Percentiles rank a stretch among this genome's conserved stretches.
phyloP scores from a whole-genome alignment of 2,329 filamentous ascomycete species.

The Phyllosticta ampelicida region DNA sequence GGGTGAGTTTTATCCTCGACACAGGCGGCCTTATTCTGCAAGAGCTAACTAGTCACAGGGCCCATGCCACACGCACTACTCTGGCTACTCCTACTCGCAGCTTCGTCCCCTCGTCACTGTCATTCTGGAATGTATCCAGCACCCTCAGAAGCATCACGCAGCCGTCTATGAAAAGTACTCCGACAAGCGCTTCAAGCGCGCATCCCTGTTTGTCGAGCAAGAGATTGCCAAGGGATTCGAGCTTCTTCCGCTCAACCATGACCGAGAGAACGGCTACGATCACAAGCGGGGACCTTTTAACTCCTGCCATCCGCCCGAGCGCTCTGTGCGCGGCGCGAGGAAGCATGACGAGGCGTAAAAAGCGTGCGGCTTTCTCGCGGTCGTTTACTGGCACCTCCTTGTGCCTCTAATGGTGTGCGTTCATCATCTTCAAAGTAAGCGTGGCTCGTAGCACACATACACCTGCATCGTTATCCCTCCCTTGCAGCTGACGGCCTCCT shows the following conservation, averaged over 20 bases:
- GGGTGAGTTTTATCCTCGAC: slow-evolving; percentile 53
- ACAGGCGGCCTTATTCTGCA: neutral
- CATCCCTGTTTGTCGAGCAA: slow-evolving; percentile 66
- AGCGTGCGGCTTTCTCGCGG: neutral
- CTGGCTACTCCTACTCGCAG: slow-evolving; percentile 82
- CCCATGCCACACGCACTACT: slow-evolving; percentile 78
- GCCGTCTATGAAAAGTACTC: slow-evolving; percentile 90
- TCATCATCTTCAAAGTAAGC: neutral
- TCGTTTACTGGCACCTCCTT: neutral
- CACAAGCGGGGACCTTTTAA: neutral
- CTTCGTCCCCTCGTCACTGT: slow-evolving; percentile 65
- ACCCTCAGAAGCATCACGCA: slow-evolving; percentile 67
- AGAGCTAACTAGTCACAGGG: slow-evolving; percentile 46
- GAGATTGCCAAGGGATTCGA: slow-evolving; percentile 55
- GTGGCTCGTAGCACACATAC: neutral
- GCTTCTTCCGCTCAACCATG: slow-evolving; percentile 30
- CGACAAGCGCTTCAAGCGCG: slow-evolving; percentile 76
- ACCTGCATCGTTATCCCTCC: neutral
- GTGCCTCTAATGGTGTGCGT: neutral
- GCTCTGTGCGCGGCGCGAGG: neutral
- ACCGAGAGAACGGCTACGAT: slow-evolving; percentile 16
- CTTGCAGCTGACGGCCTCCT: neutral
- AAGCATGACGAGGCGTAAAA: neutral
- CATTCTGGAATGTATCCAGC: slow-evolving; percentile 79
- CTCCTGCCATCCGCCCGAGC: neutral